Evolutionary conservation across 176 grass and related monocot species (phyloP), one percentile per base, ranked within the genome.

Genomic region (maize (Zea mays)): DNA sequence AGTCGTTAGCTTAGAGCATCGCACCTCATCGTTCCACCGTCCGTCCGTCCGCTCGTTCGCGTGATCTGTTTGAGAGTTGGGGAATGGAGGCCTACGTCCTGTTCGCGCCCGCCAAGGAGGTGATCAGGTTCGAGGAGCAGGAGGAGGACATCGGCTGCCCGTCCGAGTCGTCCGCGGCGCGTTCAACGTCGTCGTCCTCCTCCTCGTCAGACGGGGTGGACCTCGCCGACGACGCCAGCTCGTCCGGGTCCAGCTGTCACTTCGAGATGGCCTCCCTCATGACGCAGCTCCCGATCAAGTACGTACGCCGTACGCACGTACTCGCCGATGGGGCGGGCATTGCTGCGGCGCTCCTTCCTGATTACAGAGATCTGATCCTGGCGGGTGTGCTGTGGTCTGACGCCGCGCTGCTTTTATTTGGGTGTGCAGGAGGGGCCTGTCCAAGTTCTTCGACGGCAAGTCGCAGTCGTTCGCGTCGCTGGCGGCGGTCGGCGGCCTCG

Each of bases 401-500:
- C 50, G 5, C 64, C 76, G 48, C 5, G 52, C 4, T 43, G 54
- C 27, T 82, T 67, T n/a, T 16, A 19, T 17, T 76, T 65, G 50
- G 21, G 6, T 2, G 27, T 74, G 65, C 81, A 93, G 91, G 91
- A 93, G 85, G 63, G 82, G 91, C 12, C 67, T 93, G 40, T 93
- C 91, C 2, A 79, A 82, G 81, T 93, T 93, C 84, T 93, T 93
- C 73, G 68, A 93, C 85, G 91, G 91, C 69, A 93, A 90, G 83
- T 93, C 91, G 43, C 91, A 93, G 69, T 93, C 91, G 5, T 93
- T 93, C 69, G 70, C 78, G 59, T 93, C 91, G 85, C 87, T 90
- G 10, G 82, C 84, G 40, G 83, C 79, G 8, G 91, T 81, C 5
- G 83, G 39, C 46, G 69, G 62, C 57, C 72, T 90, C 9, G 87